Evolutionary conservation across 495 filamentous ascomycete species (phyloP), one percentile per base, ranked within the genome.

Genomic region (Penicillium mononematosum): DNA sequence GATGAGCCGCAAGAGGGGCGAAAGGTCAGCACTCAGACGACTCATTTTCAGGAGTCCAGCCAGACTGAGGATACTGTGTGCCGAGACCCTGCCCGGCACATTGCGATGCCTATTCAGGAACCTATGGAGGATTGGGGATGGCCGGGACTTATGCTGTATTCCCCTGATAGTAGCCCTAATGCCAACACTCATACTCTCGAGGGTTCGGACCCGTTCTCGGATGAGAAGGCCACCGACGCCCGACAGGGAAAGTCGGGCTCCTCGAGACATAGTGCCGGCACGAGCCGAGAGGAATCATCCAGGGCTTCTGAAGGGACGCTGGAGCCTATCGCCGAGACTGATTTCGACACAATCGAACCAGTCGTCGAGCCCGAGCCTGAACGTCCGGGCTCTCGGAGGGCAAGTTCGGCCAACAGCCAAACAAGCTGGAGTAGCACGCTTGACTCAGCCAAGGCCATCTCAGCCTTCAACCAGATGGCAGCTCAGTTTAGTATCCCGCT

Each of bases 381-480:
- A 8, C 9, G 4, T 50, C 24, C 39, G 3, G 27, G 8, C 27
- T 9, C 8, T 11, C 9, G 42, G 17, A 41, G 44, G n/a, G 22
- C 20, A 29, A 20, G 14, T 36, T 65, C 62, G 31, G 19, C 9
- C 14, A 51, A 25, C 45, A 62, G 62, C 22, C 32, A 63, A 24
- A 22, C 20, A 2, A 66, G 58, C 17, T 58, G 59, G 50, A 46
- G 64, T 8, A 58, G 61, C 9, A 53, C 54, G 0, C 39, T 67
- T 11, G 68, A 74, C 53, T 58, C 58, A 17, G 45, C 43, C 4
- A 54, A 58, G 16, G 72, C 70, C 1, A 61, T 32, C 11, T 12
- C 59, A 9, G 63, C 55, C 14, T 76, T 71, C 58, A 74, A 76
- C 29, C 36, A 39, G 31, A 42, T 73, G 43, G 67, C 68, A 1